These are phyloP conservation scores for Tillandsia leiboldiana DNA, from an alignment of 176 grass and related monocot genomes.

Conservation along the genomic window DNA sequence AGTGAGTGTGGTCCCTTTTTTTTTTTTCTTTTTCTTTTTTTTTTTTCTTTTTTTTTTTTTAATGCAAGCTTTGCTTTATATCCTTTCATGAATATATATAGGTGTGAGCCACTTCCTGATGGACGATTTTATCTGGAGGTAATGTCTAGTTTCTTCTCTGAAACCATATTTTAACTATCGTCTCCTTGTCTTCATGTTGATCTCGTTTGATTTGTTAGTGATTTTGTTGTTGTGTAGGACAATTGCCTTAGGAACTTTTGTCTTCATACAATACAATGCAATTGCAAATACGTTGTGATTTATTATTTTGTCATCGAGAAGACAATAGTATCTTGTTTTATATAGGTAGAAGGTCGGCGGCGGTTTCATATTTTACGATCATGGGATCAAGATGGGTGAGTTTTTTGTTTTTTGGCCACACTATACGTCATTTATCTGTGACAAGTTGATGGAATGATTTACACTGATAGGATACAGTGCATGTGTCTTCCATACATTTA, in stretches of 20 bases:
- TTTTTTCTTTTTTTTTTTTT: constrained; percentile 17
- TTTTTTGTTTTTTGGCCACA: constrained; percentile 8
- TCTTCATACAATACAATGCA: neutral
- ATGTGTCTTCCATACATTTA: constrained; percentile 5
- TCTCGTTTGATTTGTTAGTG: constrained; percentile 9
- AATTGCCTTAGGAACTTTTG: neutral
- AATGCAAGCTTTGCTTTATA: constrained; percentile 19
- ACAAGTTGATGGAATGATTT: neutral
- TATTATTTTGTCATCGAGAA: constrained; percentile 16
- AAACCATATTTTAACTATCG: constrained; percentile 5
- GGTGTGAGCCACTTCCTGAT: constrained; percentile 94
- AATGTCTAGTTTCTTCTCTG: constrained; percentile 18
- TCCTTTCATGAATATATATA: constrained; percentile 29
- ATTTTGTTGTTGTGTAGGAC: neutral
- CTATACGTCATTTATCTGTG: neutral
- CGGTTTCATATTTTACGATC: constrained; percentile 66
- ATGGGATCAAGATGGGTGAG: constrained; percentile 98
- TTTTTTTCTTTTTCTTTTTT: constrained; percentile 18
- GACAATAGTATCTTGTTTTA: constrained; percentile 27
- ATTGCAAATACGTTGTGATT: constrained; percentile 14
- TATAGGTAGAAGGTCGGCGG: constrained; percentile 82
- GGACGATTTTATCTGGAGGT: constrained; percentile 92
- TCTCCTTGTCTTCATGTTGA: neutral
- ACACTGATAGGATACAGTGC: neutral
- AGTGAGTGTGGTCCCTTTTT: constrained; percentile 47